Conservation (phyloP, 352 stramenopile species). For the Hyaloperonospora arabidopsidis region DNA sequence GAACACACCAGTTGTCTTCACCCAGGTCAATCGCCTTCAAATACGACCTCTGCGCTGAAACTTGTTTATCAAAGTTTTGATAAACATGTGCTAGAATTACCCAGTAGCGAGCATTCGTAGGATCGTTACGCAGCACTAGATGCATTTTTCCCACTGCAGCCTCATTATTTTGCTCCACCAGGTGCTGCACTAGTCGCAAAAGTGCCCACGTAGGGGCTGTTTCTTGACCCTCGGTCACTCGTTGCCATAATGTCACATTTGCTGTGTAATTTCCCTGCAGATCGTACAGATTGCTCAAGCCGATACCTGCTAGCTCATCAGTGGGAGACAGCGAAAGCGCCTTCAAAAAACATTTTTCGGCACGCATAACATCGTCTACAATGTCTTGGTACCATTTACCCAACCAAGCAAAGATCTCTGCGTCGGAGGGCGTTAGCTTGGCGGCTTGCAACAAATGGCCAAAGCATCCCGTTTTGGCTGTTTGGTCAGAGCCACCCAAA, state of each 20-base stretch:
- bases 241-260: conserved; percentile 66
- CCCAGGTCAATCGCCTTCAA: conserved; percentile 65
- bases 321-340: conserved; percentile 49
- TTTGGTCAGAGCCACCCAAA: conserved; percentile 36
- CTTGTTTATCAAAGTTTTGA: conserved; percentile 65
- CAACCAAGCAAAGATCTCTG: conserved; percentile 62
- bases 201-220: conserved; percentile 67
- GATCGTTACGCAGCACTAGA: conserved; percentile 64
- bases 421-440: conserved; percentile 60
- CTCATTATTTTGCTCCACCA: conserved; percentile 63
- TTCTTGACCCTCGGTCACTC: conserved; percentile 47
- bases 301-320: conserved; percentile 49
- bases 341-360: conserved; percentile 83
- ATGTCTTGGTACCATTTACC: conserved; percentile 73
- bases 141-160: conserved; percentile 60
- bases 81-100: conserved; percentile 74
- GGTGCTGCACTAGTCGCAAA: conserved; percentile 57
- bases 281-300: conserved; percentile 66
- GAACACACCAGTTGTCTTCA: conserved; percentile 54
- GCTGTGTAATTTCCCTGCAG: conserved; percentile 48
- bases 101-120: conserved; percentile 56
- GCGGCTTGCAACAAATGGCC: conserved; percentile 54
- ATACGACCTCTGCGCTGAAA: conserved; percentile 77
- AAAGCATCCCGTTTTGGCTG: conserved; percentile 61
- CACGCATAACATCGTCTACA: conserved; percentile 48